phyloP scores from a whole-genome alignment of 306 rosid genomes.

The Clitoria ternatea region DNA sequence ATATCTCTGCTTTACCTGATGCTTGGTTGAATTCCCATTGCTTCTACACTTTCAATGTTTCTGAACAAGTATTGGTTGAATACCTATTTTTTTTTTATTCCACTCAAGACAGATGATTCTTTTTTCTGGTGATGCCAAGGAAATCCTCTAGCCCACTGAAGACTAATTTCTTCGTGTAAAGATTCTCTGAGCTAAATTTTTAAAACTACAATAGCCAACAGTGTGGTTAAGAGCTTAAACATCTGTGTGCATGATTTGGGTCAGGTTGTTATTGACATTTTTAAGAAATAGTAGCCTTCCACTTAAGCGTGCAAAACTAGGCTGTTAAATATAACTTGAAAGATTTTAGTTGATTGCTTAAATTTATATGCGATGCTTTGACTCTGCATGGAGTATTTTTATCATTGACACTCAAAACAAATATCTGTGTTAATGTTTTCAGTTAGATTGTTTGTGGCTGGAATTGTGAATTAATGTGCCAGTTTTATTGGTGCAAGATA shows the following conservation, averaged over 20 bases:
- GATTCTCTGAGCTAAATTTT: too few relatives aligned
- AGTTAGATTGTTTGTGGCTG: slow-evolving; percentile 12
- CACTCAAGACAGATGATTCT: neutral
- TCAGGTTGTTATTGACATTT: slow-evolving; percentile 1
- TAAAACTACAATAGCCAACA: too few relatives aligned
- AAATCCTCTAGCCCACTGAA: too few relatives aligned
- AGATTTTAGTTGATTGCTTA: neutral
- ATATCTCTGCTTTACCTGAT: neutral
- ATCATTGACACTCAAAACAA: neutral
- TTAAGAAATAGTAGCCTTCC: neutral
- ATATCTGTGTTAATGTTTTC: neutral
- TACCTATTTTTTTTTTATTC: slow-evolving; percentile 3
- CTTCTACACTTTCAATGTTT: neutral
- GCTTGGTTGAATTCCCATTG: neutral
- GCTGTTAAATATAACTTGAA: neutral
- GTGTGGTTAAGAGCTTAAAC: neutral
- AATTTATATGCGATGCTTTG: neutral
- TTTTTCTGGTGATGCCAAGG: too few relatives aligned
- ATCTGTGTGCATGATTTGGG: neutral
- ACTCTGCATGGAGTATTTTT: neutral
- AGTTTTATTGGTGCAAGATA: neutral
- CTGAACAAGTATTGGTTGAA: slow-evolving; percentile 3
- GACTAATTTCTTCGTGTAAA: too few relatives aligned
- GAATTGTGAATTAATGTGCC: neutral
- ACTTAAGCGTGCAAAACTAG: neutral